These are phyloP conservation scores for Pseudonectria foliicola DNA, from an alignment of 2,329 filamentous ascomycete species.

Conservation along the genomic window DNA sequence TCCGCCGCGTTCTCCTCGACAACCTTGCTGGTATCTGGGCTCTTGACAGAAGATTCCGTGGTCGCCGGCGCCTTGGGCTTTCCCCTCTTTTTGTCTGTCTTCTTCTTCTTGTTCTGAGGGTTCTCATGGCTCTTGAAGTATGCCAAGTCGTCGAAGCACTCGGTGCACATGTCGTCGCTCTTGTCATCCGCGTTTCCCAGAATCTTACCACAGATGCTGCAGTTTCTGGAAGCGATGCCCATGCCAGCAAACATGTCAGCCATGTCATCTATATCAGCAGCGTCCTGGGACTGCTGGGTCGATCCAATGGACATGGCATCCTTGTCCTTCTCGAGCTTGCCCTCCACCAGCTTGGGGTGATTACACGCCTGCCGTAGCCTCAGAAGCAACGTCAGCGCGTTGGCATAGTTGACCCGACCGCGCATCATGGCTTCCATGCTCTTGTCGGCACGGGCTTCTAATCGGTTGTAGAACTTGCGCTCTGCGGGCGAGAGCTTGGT, in stretches of 20 bases:
- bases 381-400: constrained; percentile 84
- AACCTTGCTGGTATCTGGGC: constrained; percentile 20
- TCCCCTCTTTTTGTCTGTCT: constrained; percentile 18
- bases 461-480: constrained; percentile 73
- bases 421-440: constrained; percentile 86
- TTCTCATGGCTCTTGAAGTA: constrained; percentile 47
- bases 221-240: constrained; percentile 68
- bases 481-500: constrained; percentile 75
- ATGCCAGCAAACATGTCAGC: constrained; percentile 82
- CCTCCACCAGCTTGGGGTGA: constrained; percentile 80
- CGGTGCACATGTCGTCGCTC: constrained; percentile 53
- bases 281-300: constrained; percentile 44
- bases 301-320: constrained; percentile 68
- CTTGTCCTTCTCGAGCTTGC: constrained; percentile 78
- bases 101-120: constrained; percentile 30
- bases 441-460: constrained; percentile 78
- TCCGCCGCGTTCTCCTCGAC: constrained; percentile 12
- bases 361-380: constrained; percentile 91
- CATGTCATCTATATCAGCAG: constrained; percentile 72
- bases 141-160: constrained; percentile 70
- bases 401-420: constrained; percentile 80
- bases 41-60: constrained; percentile 7
- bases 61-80: constrained; percentile 13
- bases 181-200: constrained; percentile 45
- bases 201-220: constrained; percentile 73